Evolutionary conservation across 2,329 filamentous ascomycete species (phyloP), one percentile per base, ranked within the genome.

Genomic region (Hymenoscyphus fructigenus): DNA sequence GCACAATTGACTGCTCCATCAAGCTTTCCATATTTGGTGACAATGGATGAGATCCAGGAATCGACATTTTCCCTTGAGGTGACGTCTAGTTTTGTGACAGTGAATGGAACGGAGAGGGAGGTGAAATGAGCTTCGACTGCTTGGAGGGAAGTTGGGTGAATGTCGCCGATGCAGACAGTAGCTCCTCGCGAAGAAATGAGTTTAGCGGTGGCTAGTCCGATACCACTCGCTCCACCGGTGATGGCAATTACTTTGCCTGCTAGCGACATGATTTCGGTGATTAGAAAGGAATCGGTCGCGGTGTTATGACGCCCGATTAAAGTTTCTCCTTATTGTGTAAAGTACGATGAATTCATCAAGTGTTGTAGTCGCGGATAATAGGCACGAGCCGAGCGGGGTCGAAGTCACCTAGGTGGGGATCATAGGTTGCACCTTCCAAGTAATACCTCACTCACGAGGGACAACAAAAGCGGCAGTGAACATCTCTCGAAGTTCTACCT

Each of bases 151-250:
- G 55, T 15, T 1, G 59, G 28, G 17, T 68, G 55, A 23, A 69
- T 56, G 44, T 74, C 73, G 4, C 66, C 70, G 5, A 74, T 68
- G 28, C 67, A 73, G 14, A 74, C 68, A 15, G 63, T 73, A 4
- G 72, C 72, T 6, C 70, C 70, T 9, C 69, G 70, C 7, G 62
- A 65, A 9, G 69, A 63, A 20, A 71, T 61, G 38, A 73, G 63
- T 73, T 88, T 86, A 2, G 91, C 89, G 3, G 93, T 85, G 0
- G 91, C 89, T 58, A 91, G 85, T 17, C 91, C 91, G 64, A 95
- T 88, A 26, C 91, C 91, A 6, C 87, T 90, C 2, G 89, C 90
- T 23, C 87, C 91, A 67, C 91, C 92, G 0, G 90, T 94, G 76
- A 95, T 91, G 65, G 94, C 83, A 64, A 91, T 91, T 5, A 85